Conservation (phyloP, 805 yeast genomes). For the Candida tammaniensis region DNA sequence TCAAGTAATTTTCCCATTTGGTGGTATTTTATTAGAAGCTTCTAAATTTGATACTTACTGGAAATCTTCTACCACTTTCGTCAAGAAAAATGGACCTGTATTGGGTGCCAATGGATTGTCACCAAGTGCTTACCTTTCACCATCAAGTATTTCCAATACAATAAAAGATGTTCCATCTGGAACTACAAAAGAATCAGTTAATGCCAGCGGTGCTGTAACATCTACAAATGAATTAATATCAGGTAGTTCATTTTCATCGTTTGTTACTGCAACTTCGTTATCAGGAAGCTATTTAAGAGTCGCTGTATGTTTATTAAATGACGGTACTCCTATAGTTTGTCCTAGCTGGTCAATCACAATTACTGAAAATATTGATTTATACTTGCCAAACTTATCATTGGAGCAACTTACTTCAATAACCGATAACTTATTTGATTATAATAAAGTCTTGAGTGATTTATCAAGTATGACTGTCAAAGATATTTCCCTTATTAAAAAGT, state of each 20-base stretch:
- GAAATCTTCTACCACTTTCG: conserved; percentile 76
- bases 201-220: conserved; percentile 10
- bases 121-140: conserved; percentile 40
- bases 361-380: conserved; percentile 51
- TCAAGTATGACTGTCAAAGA: conserved; percentile 36
- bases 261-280: conserved; percentile 89
- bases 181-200: conserved; percentile 4
- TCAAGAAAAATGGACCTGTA: conserved; percentile 19
- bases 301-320: conserved; percentile 68
- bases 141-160: conserved; percentile 22
- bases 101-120: conserved; percentile 25
- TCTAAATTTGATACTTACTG: conserved; percentile 94
- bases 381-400: conserved; percentile 58
- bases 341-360: conserved; percentile 60
- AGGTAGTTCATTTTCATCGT: conserved; percentile 35
- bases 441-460: conserved; percentile 36
- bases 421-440: conserved; percentile 37
- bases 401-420: conserved; percentile 43
- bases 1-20: conserved; percentile 85
- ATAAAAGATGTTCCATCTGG: conserved; percentile 8
- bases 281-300: conserved; percentile 75
- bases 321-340: conserved; percentile 82
- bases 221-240: conserved; percentile 19
- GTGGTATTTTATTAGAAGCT: conserved; percentile 80
- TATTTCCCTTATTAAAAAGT: conserved; percentile 37